Evolutionary conservation across 352 stramenopile genomes (phyloP), one percentile per base, ranked within the genome.

Genomic region (Phytophthora multivora): DNA sequence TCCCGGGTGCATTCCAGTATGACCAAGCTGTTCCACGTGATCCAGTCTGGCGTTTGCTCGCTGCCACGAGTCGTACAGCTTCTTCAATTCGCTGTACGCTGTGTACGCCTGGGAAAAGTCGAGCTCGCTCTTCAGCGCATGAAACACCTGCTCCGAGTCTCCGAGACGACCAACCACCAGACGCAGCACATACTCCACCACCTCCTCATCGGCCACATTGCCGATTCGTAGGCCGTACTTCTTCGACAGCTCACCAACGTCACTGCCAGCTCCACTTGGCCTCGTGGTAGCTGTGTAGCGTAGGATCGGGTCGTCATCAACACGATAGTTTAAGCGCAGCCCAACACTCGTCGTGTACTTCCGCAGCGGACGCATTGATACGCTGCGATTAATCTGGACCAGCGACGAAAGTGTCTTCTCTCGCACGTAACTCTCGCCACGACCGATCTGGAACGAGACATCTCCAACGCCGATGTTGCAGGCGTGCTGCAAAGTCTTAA

Each of bases 221-320:
- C 48, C 51, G 19, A 62, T 55, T 13, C 49, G 23, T 31, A 63
- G 16, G 5, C 30, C 39, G n/a, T 73, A 46, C 31, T 77, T 63
- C 33, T 66, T 66, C 10, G 39, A 42, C 30, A 54, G 35, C 10
- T 66, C 56, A 28, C 38, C 35, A 10, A 18, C 62, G 23, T 63
- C 67, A 31, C 80, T 63, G 33, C 86, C 81, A 26, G 18, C 26
- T 57, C 38, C 48, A 42, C 16, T 47, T 33, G 51, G 41, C 18
- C 75, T 79, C 54, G 82, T 82, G 23, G 71, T 87, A 1, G 85
- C 75, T 4, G 86, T 66, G 58, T 84, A 88, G 8, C 71, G 69
- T n/a, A 96, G 36, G 39, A 88, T 75, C 9, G 77, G 72, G 55
- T 96, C 75, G 57, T 96, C 86, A 13, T 89, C 78, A 6, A 76